Evolutionary conservation across 2,329 filamentous ascomycete species (phyloP).

Genomic region (Apiospora phragmitis): DNA sequence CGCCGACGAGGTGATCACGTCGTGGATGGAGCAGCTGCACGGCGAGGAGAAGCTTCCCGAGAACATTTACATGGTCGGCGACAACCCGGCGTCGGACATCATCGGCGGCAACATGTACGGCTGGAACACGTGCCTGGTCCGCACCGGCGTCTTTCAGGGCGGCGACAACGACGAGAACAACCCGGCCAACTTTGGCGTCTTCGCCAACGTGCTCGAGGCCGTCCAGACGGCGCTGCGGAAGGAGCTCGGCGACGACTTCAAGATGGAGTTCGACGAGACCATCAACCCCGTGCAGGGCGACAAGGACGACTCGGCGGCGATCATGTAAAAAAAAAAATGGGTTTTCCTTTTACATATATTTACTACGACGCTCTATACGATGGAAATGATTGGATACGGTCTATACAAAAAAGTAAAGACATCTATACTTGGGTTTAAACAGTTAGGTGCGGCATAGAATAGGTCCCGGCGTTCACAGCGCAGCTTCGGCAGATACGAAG

Average conservation of each 20-base stretch:
- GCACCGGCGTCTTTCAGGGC: constrained; percentile 77
- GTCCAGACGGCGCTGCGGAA: constrained; percentile 67
- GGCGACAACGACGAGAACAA: constrained; percentile 75
- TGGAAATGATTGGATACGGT: constrained; percentile 3
- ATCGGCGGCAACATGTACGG: constrained; percentile 79
- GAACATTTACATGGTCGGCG: constrained; percentile 77
- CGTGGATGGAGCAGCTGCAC: constrained; percentile 77
- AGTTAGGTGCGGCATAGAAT: constrained; percentile 8
- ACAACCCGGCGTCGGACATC: constrained; percentile 74
- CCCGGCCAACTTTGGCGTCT: constrained; percentile 76
- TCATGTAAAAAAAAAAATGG: not conserved
- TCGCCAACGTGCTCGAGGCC: constrained; percentile 71
- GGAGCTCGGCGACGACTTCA: constrained; percentile 73
- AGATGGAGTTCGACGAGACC: constrained; percentile 70
- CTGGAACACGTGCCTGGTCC: constrained; percentile 78
- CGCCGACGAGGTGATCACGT: constrained; percentile 70
- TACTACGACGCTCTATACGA: constrained; percentile 31
- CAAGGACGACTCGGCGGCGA: constrained; percentile 35
- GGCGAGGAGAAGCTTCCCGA: constrained; percentile 67
- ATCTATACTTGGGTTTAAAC: not conserved
- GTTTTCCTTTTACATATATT: not conserved
- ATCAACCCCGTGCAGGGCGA: constrained; percentile 66
- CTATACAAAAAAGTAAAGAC: not conserved
- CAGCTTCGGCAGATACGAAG: not conserved
- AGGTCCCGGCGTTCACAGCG: not conserved